A percentile compares a stretch with the other conserved stretches of the same genome.
phyloP scores from a whole-genome alignment of 2,329 filamentous ascomycete species.

The Talaromyces sp. region DNA sequence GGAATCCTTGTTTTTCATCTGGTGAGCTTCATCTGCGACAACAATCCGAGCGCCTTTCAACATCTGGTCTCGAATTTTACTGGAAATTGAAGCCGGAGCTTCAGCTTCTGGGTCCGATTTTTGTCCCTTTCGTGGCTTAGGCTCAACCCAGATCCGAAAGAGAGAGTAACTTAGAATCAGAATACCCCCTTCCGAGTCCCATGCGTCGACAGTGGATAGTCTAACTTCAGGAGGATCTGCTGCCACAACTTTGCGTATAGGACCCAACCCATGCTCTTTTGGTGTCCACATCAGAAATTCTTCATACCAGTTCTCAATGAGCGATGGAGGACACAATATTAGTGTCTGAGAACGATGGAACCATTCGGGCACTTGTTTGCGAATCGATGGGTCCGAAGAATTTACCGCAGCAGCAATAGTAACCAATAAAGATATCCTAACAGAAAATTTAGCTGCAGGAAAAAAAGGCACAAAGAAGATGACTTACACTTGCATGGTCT shows the following conservation, averaged over 20 bases:
- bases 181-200: conserved; percentile 63
- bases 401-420: conserved; percentile 62
- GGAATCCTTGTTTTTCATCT: conserved; percentile 61
- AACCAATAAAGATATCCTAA: conserved; percentile 68
- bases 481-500: conserved; percentile 76
- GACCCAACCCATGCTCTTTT: conserved; percentile 47
- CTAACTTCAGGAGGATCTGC: conserved; percentile 26
- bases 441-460: conserved; percentile 5
- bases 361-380: conserved; percentile 61
- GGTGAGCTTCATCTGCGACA: conserved; percentile 80
- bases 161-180: conserved; percentile 72
- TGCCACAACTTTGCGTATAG: conserved; percentile 52
- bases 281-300: conserved; percentile 70
- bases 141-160: conserved; percentile 51
- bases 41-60: conserved; percentile 63
- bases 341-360: conserved; percentile 61
- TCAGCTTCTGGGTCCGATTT: conserved; percentile 23
- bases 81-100: conserved; percentile 32
- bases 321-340: conserved; percentile 66
- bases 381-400: conserved; percentile 54
- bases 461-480: background rate
- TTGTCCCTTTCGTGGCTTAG: conserved; percentile 25
- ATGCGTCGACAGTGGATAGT: conserved; percentile 49
- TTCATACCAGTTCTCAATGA: conserved; percentile 78
- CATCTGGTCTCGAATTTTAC: conserved; percentile 40